Percentiles rank a stretch among this genome's conserved stretches.
phyloP scores from a whole-genome alignment of 164 flowering plant genomes.

The Umbellularia californica region DNA sequence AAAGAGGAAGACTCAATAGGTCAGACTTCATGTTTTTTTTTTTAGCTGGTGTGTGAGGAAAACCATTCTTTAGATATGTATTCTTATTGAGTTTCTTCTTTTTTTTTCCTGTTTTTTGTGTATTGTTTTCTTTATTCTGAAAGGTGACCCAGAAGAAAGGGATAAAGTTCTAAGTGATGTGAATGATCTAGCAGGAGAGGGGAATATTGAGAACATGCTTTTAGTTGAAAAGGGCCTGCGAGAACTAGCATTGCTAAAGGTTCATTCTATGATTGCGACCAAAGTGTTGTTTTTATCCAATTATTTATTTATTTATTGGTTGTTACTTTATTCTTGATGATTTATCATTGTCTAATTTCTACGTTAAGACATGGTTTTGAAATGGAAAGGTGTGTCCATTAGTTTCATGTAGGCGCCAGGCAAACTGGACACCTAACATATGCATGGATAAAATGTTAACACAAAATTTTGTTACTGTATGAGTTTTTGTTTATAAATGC shows the following conservation, averaged over 20 bases:
- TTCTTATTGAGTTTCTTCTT: background rate
- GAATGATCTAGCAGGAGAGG: slow-evolving; percentile 56
- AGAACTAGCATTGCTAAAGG: slow-evolving; percentile 82
- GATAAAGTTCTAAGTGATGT: slow-evolving; percentile 27
- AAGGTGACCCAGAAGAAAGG: slow-evolving; percentile 41
- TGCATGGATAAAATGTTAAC: background rate
- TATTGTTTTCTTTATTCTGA: slow-evolving; percentile 23
- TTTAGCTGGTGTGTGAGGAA: background rate
- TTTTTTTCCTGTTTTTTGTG: background rate
- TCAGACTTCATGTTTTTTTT: slow-evolving; percentile 11
- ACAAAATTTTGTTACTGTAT: no score
- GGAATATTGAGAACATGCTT: slow-evolving; percentile 82
- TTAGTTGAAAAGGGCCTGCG: slow-evolving; percentile 81
- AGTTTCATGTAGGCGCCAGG: background rate
- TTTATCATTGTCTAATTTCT: background rate
- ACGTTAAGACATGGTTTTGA: background rate
- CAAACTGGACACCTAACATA: background rate
- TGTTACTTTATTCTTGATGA: background rate
- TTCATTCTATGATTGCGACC: slow-evolving; percentile 22
- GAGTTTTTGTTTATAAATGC: background rate
- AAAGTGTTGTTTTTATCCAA: background rate
- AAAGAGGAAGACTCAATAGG: slow-evolving; percentile 51
- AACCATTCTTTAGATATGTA: background rate
- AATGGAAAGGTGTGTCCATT: background rate
- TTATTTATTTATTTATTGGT: background rate